Conservation (phyloP, 192 early-diverging fungal species). For the Coemansia sp. region DNA sequence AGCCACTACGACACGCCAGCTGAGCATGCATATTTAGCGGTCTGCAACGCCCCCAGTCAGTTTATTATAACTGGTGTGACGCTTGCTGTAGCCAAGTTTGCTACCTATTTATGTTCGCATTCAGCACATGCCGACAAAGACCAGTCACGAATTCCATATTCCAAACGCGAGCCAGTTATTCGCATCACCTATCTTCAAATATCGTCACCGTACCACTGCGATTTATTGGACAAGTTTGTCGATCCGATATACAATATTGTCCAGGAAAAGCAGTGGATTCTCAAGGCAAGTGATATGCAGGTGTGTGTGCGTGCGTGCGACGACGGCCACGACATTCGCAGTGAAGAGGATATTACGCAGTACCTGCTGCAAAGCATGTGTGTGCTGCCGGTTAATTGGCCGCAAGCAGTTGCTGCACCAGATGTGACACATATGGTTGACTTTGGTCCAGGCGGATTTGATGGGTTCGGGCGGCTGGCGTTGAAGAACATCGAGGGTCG, state of each 20-base stretch:
- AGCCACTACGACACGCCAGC: neutral
- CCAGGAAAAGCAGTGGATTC: conserved; percentile 25
- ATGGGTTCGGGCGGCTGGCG: conserved; percentile 81
- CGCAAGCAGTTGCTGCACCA: conserved; percentile 53
- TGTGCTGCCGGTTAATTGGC: conserved; percentile 66
- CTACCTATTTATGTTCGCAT: neutral
- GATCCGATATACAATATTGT: neutral
- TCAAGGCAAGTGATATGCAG: conserved; percentile 19
- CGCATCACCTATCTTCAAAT: conserved; percentile 78
- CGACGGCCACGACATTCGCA: conserved; percentile 76
- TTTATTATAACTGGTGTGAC: conserved; percentile 30
- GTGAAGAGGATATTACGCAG: conserved; percentile 57
- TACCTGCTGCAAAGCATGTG: conserved; percentile 69
- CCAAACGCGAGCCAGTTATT: conserved; percentile 78
- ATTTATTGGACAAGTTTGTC: conserved; percentile 5
- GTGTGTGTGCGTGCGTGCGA: conserved; percentile 76
- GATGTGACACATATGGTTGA: conserved; percentile 85
- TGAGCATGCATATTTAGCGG: conserved; percentile 19
- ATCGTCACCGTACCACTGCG: conserved; percentile 74
- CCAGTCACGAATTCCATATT: conserved; percentile 73
- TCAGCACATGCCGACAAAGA: conserved; percentile 15
- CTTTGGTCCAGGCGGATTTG: conserved; percentile 86
- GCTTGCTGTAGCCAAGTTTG: conserved; percentile 10
- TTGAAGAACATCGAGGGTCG: conserved; percentile 85
- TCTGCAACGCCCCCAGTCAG: conserved; percentile 19